These are phyloP conservation scores for Xylariomycetidae sp. DNA, from an alignment of 2,329 filamentous ascomycete species.

Conservation along the genomic window DNA sequence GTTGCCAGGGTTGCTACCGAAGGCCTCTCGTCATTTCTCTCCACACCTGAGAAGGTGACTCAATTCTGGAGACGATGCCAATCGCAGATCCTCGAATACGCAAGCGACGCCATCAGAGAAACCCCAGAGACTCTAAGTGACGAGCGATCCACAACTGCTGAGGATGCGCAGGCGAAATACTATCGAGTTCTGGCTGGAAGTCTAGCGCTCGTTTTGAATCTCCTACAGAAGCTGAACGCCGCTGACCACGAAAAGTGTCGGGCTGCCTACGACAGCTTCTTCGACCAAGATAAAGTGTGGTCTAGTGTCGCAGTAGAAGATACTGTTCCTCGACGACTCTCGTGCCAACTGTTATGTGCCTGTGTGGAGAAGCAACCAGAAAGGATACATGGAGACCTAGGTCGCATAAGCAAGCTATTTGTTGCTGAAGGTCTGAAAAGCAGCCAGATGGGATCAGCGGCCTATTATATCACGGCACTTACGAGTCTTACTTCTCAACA, in stretches of 20 bases:
- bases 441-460: slow-evolving; percentile 68
- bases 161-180: slow-evolving; percentile 85
- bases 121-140: slow-evolving; percentile 81
- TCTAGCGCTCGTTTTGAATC: slow-evolving; percentile 49
- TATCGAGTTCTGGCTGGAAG: slow-evolving; percentile 62
- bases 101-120: slow-evolving; percentile 74
- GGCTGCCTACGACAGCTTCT: slow-evolving; percentile 59
- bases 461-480: slow-evolving; percentile 65
- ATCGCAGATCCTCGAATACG: slow-evolving; percentile 74
- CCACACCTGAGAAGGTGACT: slow-evolving; percentile 71
- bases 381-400: slow-evolving; percentile 44
- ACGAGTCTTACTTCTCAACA: slow-evolving; percentile 58
- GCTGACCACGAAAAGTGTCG: slow-evolving; percentile 56
- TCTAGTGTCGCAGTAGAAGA: slow-evolving; percentile 61
- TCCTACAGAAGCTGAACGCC: slow-evolving; percentile 44
- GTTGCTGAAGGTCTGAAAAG: slow-evolving; percentile 69
- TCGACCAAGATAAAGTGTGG: slow-evolving; percentile 65
- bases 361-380: slow-evolving; percentile 44
- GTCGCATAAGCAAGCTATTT: slow-evolving; percentile 53
- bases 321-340: slow-evolving; percentile 43
- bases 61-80: slow-evolving; percentile 81
- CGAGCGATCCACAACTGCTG: slow-evolving; percentile 74
- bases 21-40: slow-evolving; percentile 70
- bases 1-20: slow-evolving; percentile 74
- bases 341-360: slow-evolving; percentile 45